These are phyloP conservation scores for Aspergillus candidus DNA, from an alignment of 2,329 filamentous ascomycete genomes.

Conservation along the genomic window DNA sequence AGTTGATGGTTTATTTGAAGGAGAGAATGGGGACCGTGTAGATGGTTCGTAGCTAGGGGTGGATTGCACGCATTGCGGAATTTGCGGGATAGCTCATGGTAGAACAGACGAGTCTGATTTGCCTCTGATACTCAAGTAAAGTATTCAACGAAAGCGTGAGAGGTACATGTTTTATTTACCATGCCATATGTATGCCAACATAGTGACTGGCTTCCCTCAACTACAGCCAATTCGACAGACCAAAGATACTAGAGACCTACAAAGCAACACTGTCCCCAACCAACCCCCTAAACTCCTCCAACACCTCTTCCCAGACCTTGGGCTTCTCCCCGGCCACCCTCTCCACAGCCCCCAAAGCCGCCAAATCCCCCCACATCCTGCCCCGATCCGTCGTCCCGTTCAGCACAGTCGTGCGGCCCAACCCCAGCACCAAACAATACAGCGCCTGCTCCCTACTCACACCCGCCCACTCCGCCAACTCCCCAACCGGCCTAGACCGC, in stretches of 20 bases:
- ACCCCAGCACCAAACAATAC: constrained; percentile 51
- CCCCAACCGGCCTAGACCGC: constrained; percentile 42
- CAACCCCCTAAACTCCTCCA: constrained; percentile 44
- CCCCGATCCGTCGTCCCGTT: constrained; percentile 51
- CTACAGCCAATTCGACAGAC: neutral
- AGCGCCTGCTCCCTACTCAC: constrained; percentile 46
- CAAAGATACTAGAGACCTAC: neutral
- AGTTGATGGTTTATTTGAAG: constrained; percentile 15
- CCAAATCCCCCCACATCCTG: constrained; percentile 50
- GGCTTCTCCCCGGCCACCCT: constrained; percentile 43
- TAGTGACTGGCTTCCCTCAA: neutral
- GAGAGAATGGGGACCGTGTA: neutral
- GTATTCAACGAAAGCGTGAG: too few species aligned
- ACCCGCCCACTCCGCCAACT: constrained; percentile 41
- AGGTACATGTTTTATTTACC: too few species aligned
- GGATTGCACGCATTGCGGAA: too few species aligned
- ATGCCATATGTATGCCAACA: too few species aligned
- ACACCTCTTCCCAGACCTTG: constrained; percentile 45
- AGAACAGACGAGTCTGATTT: too few species aligned
- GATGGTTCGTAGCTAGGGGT: too few species aligned
- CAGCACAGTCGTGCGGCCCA: constrained; percentile 46
- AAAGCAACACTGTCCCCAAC: constrained; percentile 25
- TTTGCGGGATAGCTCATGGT: too few species aligned
- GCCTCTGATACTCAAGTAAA: too few species aligned
- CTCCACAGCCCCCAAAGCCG: constrained; percentile 37